phyloP scores from a whole-genome alignment of 139 green algal genomes.

The Tetraselmis chui region DNA sequence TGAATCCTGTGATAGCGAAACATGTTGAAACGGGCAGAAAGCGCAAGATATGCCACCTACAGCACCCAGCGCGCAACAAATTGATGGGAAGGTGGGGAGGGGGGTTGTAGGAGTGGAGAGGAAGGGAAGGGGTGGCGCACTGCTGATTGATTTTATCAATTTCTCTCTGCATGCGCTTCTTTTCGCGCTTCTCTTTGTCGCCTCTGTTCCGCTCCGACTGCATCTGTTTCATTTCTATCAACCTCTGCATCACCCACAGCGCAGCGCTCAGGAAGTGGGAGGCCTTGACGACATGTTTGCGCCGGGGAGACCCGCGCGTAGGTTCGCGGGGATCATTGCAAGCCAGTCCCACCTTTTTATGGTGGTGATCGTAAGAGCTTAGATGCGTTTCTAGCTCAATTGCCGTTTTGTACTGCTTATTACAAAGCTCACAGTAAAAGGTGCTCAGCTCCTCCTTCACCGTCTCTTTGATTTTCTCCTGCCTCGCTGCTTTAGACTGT shows the following conservation, averaged over 20 bases:
- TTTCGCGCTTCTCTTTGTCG: background rate
- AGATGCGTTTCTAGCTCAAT: conserved; percentile 82
- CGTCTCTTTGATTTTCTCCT: conserved; percentile 63
- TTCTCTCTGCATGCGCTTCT: conserved; percentile 1
- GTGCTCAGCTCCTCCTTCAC: conserved; percentile 56
- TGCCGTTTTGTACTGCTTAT: conserved; percentile 84
- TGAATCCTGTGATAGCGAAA: too few species aligned
- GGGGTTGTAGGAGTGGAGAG: too few species aligned
- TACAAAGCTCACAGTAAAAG: conserved; percentile 81
- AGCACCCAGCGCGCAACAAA: too few species aligned
- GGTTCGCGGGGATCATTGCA: too few species aligned
- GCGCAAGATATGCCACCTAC: too few species aligned
- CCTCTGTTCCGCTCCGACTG: conserved; percentile 6
- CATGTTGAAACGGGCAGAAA: too few species aligned
- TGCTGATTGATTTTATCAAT: background rate
- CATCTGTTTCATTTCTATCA: conserved; percentile 12
- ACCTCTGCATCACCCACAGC: background rate
- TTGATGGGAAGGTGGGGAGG: too few species aligned
- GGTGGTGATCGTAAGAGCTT: conserved; percentile 86
- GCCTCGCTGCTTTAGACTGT: conserved; percentile 52
- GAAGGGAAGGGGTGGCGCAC: too few species aligned
- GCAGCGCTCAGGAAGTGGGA: too few species aligned
- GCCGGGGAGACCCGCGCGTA: too few species aligned
- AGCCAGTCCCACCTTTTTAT: conserved; percentile 48
- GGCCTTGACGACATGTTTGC: too few species aligned